phyloP scores from a whole-genome alignment of 257 asterid genomes.

The Eucommia ulmoides region DNA sequence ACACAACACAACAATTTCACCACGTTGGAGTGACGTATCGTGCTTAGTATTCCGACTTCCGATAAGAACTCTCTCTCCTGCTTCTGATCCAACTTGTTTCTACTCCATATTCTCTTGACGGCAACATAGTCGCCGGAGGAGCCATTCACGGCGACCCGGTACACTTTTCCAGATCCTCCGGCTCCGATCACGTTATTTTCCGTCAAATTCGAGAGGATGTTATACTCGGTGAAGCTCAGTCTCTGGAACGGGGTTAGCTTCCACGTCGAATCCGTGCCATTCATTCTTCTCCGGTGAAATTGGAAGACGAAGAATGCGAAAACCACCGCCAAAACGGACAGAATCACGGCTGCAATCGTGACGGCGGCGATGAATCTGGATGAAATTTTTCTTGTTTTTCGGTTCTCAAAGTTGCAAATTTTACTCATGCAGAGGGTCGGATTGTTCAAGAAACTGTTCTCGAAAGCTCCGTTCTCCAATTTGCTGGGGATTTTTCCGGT shows the following conservation, averaged over 20 bases:
- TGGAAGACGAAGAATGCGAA: conserved; percentile 32
- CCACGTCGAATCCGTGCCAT: conserved; percentile 35
- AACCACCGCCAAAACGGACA: conserved; percentile 23
- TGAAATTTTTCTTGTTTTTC: conserved; percentile 23
- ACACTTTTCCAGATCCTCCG: conserved; percentile 83
- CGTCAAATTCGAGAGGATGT: conserved; percentile 35
- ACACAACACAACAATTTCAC: conserved; percentile 75
- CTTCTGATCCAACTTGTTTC: conserved; percentile 29
- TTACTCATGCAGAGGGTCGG: conserved; percentile 44
- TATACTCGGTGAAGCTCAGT: conserved; percentile 52
- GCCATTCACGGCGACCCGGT: conserved; percentile 44
- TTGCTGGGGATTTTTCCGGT: conserved; percentile 48
- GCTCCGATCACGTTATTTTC: conserved; percentile 53
- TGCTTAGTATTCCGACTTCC: conserved; percentile 60
- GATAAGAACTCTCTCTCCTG: conserved; percentile 56
- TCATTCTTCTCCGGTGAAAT: conserved; percentile 29
- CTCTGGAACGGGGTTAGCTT: conserved; percentile 68
- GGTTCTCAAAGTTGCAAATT: conserved; percentile 16
- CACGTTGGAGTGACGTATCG: conserved; percentile 58
- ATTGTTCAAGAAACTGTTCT: conserved; percentile 51
- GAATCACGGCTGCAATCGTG: conserved; percentile 39
- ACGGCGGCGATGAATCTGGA: conserved; percentile 42
- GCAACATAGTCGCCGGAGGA: conserved; percentile 43
- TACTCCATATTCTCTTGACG: conserved; percentile 59
- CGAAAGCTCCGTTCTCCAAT: conserved; percentile 42